A percentile compares a stretch with the other conserved stretches of the same genome.
phyloP scores from a whole-genome alignment of 192 early-diverging fungal species.

The Linnemannia zychae region DNA sequence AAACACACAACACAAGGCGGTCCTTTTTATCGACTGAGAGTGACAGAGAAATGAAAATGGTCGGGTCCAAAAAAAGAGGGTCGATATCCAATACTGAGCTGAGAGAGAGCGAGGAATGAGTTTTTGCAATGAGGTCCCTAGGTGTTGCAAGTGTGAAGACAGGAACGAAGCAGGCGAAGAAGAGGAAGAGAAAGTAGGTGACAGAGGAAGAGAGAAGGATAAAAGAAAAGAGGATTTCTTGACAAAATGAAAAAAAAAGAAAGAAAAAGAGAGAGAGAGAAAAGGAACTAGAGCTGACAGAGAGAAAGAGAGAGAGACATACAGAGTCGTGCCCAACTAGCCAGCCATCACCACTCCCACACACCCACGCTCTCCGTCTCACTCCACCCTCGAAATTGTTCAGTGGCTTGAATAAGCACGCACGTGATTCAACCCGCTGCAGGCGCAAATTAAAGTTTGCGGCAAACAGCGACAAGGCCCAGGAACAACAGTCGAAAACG shows the following conservation, averaged over 20 bases:
- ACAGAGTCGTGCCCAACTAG: no score
- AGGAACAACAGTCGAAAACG: neutral
- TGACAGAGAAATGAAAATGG: neutral
- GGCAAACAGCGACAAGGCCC: neutral
- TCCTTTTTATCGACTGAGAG: no score
- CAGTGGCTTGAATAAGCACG: neutral
- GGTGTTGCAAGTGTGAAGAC: neutral
- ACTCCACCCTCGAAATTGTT: neutral
- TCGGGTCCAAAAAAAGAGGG: neutral
- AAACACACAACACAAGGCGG: neutral
- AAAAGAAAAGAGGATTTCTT: neutral
- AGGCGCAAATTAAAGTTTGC: neutral
- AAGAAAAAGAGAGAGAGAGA: slow-evolving; percentile 3
- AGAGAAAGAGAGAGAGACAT: no score
- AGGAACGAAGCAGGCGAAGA: neutral
- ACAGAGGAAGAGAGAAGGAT: neutral
- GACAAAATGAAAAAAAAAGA: slow-evolving; percentile 2
- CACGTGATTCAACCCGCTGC: neutral
- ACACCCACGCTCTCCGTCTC: neutral
- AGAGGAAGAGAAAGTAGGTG: neutral
- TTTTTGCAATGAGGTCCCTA: neutral
- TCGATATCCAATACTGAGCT: neutral
- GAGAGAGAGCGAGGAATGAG: neutral
- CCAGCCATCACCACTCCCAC: no score
- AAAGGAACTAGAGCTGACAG: neutral